Base-by-base conservation (phyloP, 192 early-diverging fungal genomes). In the Lobosporangium transversale region DNA sequence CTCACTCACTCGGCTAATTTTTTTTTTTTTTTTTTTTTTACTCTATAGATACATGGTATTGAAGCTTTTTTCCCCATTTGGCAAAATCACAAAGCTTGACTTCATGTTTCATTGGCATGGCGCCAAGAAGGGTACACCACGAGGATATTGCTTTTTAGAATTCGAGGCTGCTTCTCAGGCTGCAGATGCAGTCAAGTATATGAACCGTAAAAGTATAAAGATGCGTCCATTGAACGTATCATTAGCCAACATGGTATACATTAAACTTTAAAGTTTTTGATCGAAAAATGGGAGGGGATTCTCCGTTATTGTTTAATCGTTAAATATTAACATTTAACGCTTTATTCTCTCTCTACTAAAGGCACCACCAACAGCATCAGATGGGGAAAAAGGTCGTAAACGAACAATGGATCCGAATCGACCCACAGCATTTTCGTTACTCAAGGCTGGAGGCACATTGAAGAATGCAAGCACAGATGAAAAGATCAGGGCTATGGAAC, bases 91-190 rank as follows among this genome's bases (percentile, higher is more conserved):
- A 11, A 81, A 83, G 44, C 60, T 91, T 29, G 87, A 90, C 48
- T 90, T 84, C 58, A 82, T 90, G 64, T 90, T 89, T 53, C 88
- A 93, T 58, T 81, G 81, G 50, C 67, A 74, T 65, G 91, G 91
- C 12, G 87, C 91, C 14, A 84, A 83, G 47, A 83, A 84, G 31
- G 91, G 91, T 2, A 78, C 88, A 33, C 88, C 91, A 4, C 66
- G 89, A 43, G 91, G 91, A 9, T 93, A 89, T 63, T 90, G 89
- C 52, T 93, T 93, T 62, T 52, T 93, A 2, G 90, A 91, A 49
- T 90, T 85, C 68, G 65, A 64, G 30, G 32, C 47, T 18, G 24
- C 53, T 14, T 56, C 84, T 76, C 81, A 82, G 73, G 88, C 89
- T 6, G 53, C 78, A 15, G 69, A 61, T 43, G 91, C 91, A 11